Percentiles rank a stretch among this genome's conserved stretches.
Evolutionary conservation across 2,329 filamentous ascomycete species (phyloP).

Genomic region (Diaporthe eres): DNA sequence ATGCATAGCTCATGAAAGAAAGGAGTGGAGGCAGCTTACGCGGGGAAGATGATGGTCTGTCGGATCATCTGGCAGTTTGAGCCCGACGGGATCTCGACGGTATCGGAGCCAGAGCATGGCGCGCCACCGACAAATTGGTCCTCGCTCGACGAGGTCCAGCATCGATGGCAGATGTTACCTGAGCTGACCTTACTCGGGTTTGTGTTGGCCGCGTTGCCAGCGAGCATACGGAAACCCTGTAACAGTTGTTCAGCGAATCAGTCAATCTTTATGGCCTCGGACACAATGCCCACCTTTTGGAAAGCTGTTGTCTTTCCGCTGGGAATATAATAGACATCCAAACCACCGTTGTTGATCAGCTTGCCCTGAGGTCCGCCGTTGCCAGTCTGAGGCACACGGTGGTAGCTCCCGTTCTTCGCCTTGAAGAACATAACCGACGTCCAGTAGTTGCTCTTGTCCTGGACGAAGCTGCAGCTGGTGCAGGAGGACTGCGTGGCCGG

Average conservation of each 20-base stretch:
- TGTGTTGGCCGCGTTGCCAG: constrained; percentile 59
- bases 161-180: constrained; percentile 62
- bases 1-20: background rate
- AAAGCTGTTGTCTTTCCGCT: constrained; percentile 59
- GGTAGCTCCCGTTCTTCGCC: constrained; percentile 58
- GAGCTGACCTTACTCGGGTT: constrained; percentile 55
- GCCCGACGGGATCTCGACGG: constrained; percentile 62
- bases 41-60: constrained; percentile 66
- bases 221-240: constrained; percentile 63
- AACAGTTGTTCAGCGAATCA: background rate
- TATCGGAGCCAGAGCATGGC: constrained; percentile 64
- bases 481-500: constrained; percentile 54
- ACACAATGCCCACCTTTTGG: constrained; percentile 50
- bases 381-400: constrained; percentile 59
- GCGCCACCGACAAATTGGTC: constrained; percentile 63
- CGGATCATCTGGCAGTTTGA: constrained; percentile 66
- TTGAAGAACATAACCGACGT: constrained; percentile 63
- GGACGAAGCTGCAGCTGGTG: constrained; percentile 59
- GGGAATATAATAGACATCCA: constrained; percentile 62
- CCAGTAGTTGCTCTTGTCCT: constrained; percentile 64
- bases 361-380: constrained; percentile 60
- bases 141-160: constrained; percentile 62
- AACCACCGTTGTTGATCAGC: constrained; percentile 59
- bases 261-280: too few species aligned
- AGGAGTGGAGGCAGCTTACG: constrained; percentile 43